Evolutionary conservation across 1,284 basidiomycete species (phyloP).

Genomic region (Prillingera fragicola): DNA sequence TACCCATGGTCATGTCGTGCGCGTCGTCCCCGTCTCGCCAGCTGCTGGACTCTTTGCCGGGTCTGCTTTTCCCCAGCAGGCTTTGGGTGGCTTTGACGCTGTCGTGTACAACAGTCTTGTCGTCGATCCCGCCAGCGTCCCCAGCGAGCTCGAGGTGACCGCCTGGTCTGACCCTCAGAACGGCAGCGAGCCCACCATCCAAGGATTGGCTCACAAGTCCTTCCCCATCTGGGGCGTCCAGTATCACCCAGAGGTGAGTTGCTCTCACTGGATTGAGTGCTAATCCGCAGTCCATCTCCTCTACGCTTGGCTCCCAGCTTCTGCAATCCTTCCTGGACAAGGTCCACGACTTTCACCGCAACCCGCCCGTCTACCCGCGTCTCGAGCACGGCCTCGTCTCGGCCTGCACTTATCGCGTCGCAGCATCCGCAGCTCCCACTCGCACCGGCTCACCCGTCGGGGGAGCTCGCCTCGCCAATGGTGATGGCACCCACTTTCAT

Average conservation of each 20-base stretch:
- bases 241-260: slow-evolving; percentile 78
- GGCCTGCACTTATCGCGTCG: slow-evolving; percentile 39
- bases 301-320: slow-evolving; percentile 41
- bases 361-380: slow-evolving; percentile 30
- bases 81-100: slow-evolving; percentile 55
- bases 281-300: slow-evolving; percentile 48
- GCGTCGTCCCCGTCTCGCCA: slow-evolving; percentile 47
- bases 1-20: slow-evolving; percentile 70
- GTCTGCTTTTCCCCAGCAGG: slow-evolving; percentile 19
- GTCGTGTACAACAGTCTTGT: slow-evolving; percentile 69
- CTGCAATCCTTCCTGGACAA: slow-evolving; percentile 44
- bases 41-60: slow-evolving; percentile 33
- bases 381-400: slow-evolving; percentile 28
- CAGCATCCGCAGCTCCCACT: slow-evolving; percentile 15
- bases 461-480: background rate
- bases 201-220: slow-evolving; percentile 54
- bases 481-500: slow-evolving; percentile 4
- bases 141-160: slow-evolving; percentile 49
- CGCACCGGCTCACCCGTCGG: slow-evolving; percentile 9
- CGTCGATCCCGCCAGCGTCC: slow-evolving; percentile 49
- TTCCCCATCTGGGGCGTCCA: slow-evolving; percentile 89
- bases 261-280: too few species aligned
- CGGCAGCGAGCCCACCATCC: slow-evolving; percentile 37
- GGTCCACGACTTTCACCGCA: slow-evolving; percentile 28
- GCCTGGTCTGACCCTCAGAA: slow-evolving; percentile 45